A percentile compares a stretch with the other conserved stretches of the same genome.
Conservation (phyloP, 116 monocot species). For the Papilionanthe hybrid region DNA sequence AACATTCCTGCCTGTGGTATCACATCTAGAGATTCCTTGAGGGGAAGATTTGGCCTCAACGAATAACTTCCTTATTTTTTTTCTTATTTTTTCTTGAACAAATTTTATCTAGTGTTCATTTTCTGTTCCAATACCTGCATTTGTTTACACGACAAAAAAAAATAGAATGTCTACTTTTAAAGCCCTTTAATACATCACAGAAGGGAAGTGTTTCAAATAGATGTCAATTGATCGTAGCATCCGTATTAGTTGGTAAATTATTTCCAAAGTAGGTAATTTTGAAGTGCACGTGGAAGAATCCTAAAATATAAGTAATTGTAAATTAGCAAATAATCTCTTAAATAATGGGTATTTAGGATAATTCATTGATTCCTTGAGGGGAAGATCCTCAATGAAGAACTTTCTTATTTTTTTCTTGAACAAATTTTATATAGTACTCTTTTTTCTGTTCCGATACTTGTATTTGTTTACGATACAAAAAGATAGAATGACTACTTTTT, state of each 20-base stretch:
- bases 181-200: neutral
- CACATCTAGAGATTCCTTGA: neutral
- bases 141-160: neutral
- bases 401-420: too few species aligned
- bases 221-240: neutral
- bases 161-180: neutral
- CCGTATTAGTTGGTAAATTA: neutral
- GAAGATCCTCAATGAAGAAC: too few species aligned
- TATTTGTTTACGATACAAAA: neutral
- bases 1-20: neutral
- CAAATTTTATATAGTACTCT: neutral
- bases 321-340: neutral
- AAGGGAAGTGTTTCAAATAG: neutral
- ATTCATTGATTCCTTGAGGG: too few species aligned
- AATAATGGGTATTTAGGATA: neutral
- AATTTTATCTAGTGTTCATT: neutral
- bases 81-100: neutral
- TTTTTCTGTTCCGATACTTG: neutral
- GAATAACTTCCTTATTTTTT: neutral
- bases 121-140: neutral
- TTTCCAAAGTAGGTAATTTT: neutral
- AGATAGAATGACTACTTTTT: neutral
- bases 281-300: neutral
- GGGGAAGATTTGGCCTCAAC: neutral
- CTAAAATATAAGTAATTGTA: neutral